phyloP scores from a whole-genome alignment of 495 filamentous ascomycete genomes.

The Penicillium subrubescens region DNA sequence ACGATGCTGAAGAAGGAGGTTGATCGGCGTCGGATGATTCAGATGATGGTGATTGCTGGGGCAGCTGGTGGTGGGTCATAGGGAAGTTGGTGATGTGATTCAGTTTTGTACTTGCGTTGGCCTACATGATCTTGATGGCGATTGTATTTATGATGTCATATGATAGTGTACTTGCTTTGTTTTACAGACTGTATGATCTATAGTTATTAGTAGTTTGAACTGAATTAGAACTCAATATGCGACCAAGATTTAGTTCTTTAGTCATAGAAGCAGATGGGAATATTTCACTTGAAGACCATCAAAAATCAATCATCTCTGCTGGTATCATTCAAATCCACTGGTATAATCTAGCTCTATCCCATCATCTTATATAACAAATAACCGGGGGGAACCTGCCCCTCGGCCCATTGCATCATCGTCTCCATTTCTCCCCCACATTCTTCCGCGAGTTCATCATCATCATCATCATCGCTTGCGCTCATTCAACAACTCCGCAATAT shows the following conservation, averaged over 20 bases:
- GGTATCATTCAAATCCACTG: background rate
- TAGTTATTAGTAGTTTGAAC: background rate
- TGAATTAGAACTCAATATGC: background rate
- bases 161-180: background rate
- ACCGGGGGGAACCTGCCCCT: background rate
- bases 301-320: background rate
- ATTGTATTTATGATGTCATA: background rate
- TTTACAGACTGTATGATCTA: background rate
- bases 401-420: background rate
- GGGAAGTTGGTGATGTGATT: too few species aligned
- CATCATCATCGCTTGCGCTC: too few species aligned
- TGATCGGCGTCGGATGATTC: conserved; percentile 51
- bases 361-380: background rate
- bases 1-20: conserved; percentile 62
- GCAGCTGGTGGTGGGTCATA: conserved; percentile 11
- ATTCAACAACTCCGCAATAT: conserved; percentile 35
- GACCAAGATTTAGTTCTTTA: background rate
- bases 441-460: too few species aligned
- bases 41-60: conserved; percentile 44
- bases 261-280: background rate
- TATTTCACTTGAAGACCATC: too few species aligned
- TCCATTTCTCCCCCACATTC: background rate
- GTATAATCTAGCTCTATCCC: background rate
- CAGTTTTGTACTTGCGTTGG: too few species aligned
- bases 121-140: background rate